A percentile compares a stretch with the other conserved stretches of the same genome.
phyloP scores from a whole-genome alignment of 768 basidiomycete species.

The Neoboletus magnificus region DNA sequence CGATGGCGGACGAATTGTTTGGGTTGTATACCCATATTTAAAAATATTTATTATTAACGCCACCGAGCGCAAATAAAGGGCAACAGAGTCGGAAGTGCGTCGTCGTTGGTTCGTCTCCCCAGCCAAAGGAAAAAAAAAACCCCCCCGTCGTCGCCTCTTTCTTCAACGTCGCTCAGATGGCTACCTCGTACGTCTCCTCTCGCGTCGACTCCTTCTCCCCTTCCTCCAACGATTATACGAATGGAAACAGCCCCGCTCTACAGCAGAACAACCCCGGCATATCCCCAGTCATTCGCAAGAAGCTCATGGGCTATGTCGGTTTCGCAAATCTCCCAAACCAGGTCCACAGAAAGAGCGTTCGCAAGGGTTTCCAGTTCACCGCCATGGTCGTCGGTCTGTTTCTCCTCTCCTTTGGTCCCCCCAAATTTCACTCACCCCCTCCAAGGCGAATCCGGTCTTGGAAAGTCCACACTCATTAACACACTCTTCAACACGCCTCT shows the following conservation, averaged over 20 bases:
- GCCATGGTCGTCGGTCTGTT: conserved; percentile 97
- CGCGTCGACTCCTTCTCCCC: conserved; percentile 57
- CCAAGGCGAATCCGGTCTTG: conserved; percentile 93
- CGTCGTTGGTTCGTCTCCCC: conserved; percentile 35
- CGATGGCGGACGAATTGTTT: conserved; percentile 36
- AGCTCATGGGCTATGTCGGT: conserved; percentile 92
- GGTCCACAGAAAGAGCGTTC: conserved; percentile 96
- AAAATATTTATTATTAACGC: conserved; percentile 19
- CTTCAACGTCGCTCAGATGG: conserved; percentile 48
- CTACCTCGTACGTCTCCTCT: conserved; percentile 68
- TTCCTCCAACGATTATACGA: conserved; percentile 55
- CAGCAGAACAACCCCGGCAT: conserved; percentile 32
- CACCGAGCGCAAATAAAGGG: conserved; percentile 36
- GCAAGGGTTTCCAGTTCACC: conserved; percentile 99
- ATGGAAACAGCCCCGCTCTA: conserved; percentile 64
- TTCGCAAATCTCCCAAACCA: conserved; percentile 99
- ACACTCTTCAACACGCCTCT: conserved; percentile 97
- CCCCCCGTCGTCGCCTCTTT: conserved; percentile 29
- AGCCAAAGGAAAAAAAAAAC: conserved; percentile 49
- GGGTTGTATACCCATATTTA: conserved; percentile 36
- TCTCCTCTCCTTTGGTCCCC: conserved; percentile 14
- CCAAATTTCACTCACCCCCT: not conserved
- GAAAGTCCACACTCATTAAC: conserved; percentile 98
- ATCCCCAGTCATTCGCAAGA: conserved; percentile 67
- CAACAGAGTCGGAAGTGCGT: conserved; percentile 10